Conservation (phyloP, 305 asterid species). For the Fraxinus latifolia region DNA sequence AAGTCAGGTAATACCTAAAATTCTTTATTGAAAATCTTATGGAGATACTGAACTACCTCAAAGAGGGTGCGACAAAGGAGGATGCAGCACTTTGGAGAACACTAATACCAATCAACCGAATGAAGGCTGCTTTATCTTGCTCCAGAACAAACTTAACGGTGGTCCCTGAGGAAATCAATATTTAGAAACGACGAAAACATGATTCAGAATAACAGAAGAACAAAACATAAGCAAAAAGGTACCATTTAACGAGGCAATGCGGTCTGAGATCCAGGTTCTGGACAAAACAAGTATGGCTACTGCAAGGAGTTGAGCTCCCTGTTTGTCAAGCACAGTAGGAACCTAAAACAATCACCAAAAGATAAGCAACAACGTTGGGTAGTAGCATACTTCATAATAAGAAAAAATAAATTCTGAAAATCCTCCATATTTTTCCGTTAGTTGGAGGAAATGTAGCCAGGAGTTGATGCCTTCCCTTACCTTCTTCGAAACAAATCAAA, state of each 20-base stretch:
- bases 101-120: slow-evolving; percentile 85
- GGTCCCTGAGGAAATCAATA: slow-evolving; percentile 61
- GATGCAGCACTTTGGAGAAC: slow-evolving; percentile 98
- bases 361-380: slow-evolving; percentile 26
- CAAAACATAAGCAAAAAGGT: slow-evolving; percentile 23
- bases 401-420: background rate
- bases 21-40: slow-evolving; percentile 12
- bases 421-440: background rate
- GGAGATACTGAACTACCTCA: slow-evolving; percentile 53
- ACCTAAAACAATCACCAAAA: slow-evolving; percentile 49
- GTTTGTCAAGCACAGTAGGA: slow-evolving; percentile 88
- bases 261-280: slow-evolving; percentile 95
- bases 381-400: slow-evolving; percentile 11
- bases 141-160: slow-evolving; percentile 92
- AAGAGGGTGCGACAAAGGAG: slow-evolving; percentile 92
- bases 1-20: background rate
- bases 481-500: background rate
- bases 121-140: slow-evolving; percentile 89
- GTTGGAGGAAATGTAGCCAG: background rate
- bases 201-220: slow-evolving; percentile 6
- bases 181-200: slow-evolving; percentile 19
- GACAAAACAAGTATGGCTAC: slow-evolving; percentile 85
- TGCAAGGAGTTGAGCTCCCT: slow-evolving; percentile 88
- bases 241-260: slow-evolving; percentile 98
- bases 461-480: background rate